Evolutionary conservation across 805 yeast genomes (phyloP).

Genomic region (Candida bentonensis): DNA sequence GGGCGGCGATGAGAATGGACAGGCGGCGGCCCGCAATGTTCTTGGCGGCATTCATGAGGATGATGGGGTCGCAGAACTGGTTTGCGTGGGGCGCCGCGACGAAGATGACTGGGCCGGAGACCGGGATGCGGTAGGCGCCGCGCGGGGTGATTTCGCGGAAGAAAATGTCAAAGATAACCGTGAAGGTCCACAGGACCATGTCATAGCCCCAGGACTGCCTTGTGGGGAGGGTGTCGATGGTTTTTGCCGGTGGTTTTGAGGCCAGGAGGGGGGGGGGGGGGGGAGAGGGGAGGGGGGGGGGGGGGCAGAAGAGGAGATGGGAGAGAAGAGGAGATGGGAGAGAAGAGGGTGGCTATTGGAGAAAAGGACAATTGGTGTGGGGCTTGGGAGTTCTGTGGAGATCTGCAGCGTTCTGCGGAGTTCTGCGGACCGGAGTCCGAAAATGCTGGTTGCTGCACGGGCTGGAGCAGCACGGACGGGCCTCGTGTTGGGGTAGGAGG

Average conservation of each 20-base stretch:
- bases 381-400: too few species aligned
- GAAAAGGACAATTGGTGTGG: too few species aligned
- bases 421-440: too few species aligned
- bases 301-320: too few species aligned
- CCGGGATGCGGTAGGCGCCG: constrained; percentile 64
- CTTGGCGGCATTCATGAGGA: constrained; percentile 71
- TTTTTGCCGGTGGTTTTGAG: background rate
- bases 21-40: constrained; percentile 52
- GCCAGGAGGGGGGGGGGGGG: background rate
- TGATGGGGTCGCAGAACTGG: constrained; percentile 76
- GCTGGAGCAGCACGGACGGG: too few species aligned
- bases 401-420: too few species aligned
- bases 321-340: too few species aligned
- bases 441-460: too few species aligned
- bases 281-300: background rate
- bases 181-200: constrained; percentile 21
- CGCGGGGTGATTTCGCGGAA: constrained; percentile 82
- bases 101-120: constrained; percentile 71
- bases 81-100: constrained; percentile 98
- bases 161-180: constrained; percentile 45
- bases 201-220: constrained; percentile 20
- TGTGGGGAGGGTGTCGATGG: constrained; percentile 9
- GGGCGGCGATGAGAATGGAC: constrained; percentile 75
- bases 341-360: too few species aligned
- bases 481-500: too few species aligned